A percentile compares a stretch with the other conserved stretches of the same genome.
Conservation (phyloP, 257 asterid genomes). For the Solanum habrochaites region DNA sequence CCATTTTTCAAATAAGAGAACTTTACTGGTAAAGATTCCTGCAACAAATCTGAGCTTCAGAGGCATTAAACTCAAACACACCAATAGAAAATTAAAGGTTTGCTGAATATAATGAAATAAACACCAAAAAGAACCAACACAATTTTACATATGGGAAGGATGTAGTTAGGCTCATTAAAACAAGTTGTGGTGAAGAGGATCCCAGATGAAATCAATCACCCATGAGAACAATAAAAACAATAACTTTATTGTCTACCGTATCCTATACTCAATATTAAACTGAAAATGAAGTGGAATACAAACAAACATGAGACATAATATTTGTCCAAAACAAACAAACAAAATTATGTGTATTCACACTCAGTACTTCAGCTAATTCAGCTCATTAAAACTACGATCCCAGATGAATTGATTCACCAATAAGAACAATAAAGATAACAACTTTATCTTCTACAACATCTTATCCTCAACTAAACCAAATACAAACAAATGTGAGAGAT, state of each 20-base stretch:
- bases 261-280: background rate
- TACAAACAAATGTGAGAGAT: background rate
- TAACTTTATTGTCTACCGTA: background rate
- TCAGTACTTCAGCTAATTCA: background rate
- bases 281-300: background rate
- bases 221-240: background rate
- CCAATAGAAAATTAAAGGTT: background rate
- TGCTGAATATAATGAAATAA: background rate
- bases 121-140: background rate
- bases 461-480: background rate
- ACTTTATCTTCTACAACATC: background rate
- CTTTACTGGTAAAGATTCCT: constrained; percentile 11
- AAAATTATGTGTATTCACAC: background rate
- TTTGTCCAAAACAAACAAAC: background rate
- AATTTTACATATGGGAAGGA: background rate
- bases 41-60: constrained; percentile 9
- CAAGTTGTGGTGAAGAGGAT: background rate
- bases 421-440: background rate
- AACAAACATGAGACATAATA: background rate
- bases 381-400: background rate
- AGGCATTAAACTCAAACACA: background rate
- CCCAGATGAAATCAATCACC: background rate
- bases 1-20: constrained; percentile 35
- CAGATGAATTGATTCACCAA: background rate
- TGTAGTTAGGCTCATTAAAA: background rate